Conservation (phyloP, 441 rosid genomes). For the Codiaeum variegatum region DNA sequence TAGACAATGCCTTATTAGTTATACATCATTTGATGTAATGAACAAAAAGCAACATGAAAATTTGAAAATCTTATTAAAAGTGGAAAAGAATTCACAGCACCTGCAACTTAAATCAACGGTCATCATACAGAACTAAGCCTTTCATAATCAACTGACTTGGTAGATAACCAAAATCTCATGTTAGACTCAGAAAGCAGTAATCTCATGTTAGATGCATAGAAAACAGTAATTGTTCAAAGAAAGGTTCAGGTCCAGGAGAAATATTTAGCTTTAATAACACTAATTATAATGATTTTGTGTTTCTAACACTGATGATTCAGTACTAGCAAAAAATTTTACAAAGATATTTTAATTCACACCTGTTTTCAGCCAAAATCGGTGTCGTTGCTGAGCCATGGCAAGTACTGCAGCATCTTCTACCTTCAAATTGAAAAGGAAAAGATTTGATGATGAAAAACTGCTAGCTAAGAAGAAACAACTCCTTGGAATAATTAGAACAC, state of each 20-base stretch:
- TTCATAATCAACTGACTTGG: neutral
- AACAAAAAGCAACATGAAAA: neutral
- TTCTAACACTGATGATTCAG: neutral
- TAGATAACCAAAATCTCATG: neutral
- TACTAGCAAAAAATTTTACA: neutral
- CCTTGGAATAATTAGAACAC: neutral
- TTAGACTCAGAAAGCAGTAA: neutral
- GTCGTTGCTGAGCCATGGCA: slow-evolving; percentile 71
- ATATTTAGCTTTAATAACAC: neutral
- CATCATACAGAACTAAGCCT: neutral
- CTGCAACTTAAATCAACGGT: neutral
- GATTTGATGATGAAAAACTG: neutral
- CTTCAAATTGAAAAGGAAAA: slow-evolving; percentile 30
- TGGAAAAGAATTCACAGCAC: neutral
- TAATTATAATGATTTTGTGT: neutral
- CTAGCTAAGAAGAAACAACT: neutral
- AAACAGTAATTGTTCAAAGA: neutral
- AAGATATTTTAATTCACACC: slow-evolving; percentile 22
- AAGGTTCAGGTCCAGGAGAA: neutral
- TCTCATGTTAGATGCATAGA: neutral
- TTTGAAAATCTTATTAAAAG: neutral
- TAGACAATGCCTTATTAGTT: neutral
- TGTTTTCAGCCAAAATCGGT: slow-evolving; percentile 34
- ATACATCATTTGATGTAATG: neutral
- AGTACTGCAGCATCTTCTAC: slow-evolving; percentile 77